Base-by-base conservation (phyloP, 2,329 filamentous ascomycete species). In the Fulvia fulva region DNA sequence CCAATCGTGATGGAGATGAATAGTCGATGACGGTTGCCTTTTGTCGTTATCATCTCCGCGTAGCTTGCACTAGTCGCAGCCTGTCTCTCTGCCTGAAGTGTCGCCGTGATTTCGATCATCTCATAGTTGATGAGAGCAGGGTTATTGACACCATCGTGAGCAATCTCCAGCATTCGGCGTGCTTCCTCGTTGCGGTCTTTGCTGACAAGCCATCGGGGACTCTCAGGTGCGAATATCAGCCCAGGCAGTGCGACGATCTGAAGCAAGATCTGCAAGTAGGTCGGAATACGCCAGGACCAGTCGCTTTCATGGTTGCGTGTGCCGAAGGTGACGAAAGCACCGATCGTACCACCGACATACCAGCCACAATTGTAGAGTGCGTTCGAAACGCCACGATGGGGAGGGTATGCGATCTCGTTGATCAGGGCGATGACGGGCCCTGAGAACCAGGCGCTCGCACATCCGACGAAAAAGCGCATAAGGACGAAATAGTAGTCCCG, bases 51-150 rank as follows among this genome's bases (percentile, higher is more conserved):
- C 32, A 59, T 61, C 5, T 55, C 55, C 59, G 60, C 63, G 47
- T 58, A 67, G 14, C 57, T 53, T 6, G 60, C 62, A 58, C 80
- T 80, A 1, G 81, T 79, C 1, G 47, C 57, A 60, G 86, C 81
- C 55, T 80, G 72, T 66, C 86, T 83, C 0, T 83, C 65, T 6
- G 54, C 55, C 12, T 51, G 58, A 4, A 62, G 45, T 1, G 62
- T 54, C 14, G 52, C 54, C 6, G 53, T 53, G 23, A 89, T 89
- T 73, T 89, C 86, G 44, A 80, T 80, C 70, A 80, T 87, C 70
- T 89, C 84, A 68, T 86, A 85, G 65, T 86, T 82, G 12, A 89
- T 86, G 1, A 83, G 82, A 65, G 86, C 77, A 23, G 85, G 84
- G n/a, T 84, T 83, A 1, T 64, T 65, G 5, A 76, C 77, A 59